Base-by-base conservation (phyloP, 2,329 filamentous ascomycete species). In the Fusarium albidum region DNA sequence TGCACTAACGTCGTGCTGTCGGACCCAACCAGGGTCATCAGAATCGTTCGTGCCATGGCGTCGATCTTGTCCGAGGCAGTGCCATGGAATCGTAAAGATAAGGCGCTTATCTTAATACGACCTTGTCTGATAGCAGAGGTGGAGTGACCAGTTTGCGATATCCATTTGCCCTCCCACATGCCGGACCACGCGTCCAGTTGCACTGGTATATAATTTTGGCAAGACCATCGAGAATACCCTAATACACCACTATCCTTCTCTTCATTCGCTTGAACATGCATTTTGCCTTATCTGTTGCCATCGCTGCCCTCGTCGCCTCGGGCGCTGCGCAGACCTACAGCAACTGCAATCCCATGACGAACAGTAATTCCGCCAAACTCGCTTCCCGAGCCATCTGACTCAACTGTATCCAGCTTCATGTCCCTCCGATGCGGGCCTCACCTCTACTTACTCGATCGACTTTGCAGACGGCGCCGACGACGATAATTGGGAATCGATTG, bases 391-490 rank as follows among this genome's bases (percentile, higher is more conserved):
- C 3, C 11, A 26, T n/a, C 10, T 3, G 10, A 14, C 37, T 57
- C 15, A 66, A 15, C 17, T 11, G 32, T 25, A 9, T 10, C 8
- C 5, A 52, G 49, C 47, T 28, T 62, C 54, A 8, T 61, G 64
- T 3, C 34, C 48, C 2, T 4, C 61, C 0, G 3, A 66, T 13
- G 12, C n/a, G 11, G 64, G 63, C 12, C 52, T 63, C 8, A 26
- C 49, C 15, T 66, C 63, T 1, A 46, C 42, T 3, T 65, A 66
- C 44, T 52, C 56, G 5, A 39, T 57, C 13, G 61, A 66, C 29
- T 66, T 66, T 12, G 65, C 59, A 0, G 46, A 53, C 2, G 64
- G 63, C n/a, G 49, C 52, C 9, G 63, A 66, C 13, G 42, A 59
- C 3, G 59, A 59, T 12, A 57, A 53, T 26, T 66, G 64, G 64